phyloP scores from a whole-genome alignment of 805 yeast species.

The Wickerhamiella shivajii region DNA sequence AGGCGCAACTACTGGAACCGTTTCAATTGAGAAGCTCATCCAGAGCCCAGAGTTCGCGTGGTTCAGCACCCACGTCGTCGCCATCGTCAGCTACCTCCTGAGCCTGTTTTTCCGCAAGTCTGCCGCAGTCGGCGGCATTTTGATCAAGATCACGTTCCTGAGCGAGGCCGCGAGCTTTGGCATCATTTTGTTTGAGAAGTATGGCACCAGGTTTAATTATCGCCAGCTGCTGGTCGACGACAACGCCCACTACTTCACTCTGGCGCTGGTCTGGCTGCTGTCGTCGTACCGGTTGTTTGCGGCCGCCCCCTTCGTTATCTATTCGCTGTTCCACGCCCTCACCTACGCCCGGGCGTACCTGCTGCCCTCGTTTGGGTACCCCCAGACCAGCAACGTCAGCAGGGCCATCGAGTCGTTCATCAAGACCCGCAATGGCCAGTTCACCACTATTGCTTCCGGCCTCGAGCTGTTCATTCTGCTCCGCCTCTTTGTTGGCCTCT shows the following conservation, averaged over 20 bases:
- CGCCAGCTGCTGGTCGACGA: conserved; percentile 36
- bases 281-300: conserved; percentile 49
- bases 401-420: conserved; percentile 31
- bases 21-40: conserved; percentile 9
- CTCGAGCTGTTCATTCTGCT: conserved; percentile 37
- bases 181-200: conserved; percentile 53
- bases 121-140: conserved; percentile 22
- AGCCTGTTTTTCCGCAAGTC: conserved; percentile 14
- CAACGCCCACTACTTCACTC: conserved; percentile 54
- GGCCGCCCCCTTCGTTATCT: conserved; percentile 57
- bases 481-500: conserved; percentile 26
- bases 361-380: conserved; percentile 43
- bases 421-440: conserved; percentile 40
- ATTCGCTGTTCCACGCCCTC: conserved; percentile 69
- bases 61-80: conserved; percentile 18
- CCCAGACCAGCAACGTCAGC: conserved; percentile 18
- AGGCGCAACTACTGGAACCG: background rate
- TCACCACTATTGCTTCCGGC: conserved; percentile 45
- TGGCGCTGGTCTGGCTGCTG: conserved; percentile 41
- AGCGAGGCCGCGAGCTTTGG: conserved; percentile 64
- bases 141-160: conserved; percentile 46
- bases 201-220: conserved; percentile 20
- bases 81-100: conserved; percentile 11
- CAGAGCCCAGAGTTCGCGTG: conserved; percentile 20
- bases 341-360: conserved; percentile 51